Conservation (phyloP, 1,284 basidiomycete species). For the Leccinum huronense region DNA sequence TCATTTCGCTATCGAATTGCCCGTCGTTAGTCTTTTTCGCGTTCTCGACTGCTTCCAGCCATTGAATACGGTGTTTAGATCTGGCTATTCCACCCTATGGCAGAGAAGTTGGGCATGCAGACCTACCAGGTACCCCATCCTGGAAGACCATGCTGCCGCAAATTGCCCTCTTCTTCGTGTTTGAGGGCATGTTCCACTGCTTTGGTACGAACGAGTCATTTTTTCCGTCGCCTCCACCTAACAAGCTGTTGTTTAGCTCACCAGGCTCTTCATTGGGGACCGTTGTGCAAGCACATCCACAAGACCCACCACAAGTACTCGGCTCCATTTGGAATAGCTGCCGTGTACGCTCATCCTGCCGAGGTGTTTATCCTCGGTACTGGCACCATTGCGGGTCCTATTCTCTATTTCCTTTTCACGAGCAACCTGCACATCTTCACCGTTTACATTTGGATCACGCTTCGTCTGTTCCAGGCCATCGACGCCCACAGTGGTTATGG, state of each 20-base stretch:
- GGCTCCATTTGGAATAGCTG: slow-evolving; percentile 95
- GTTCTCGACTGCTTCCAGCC: not conserved
- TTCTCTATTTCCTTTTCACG: slow-evolving; percentile 79
- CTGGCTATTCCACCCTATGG: slow-evolving; percentile 95
- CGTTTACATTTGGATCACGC: slow-evolving; percentile 91
- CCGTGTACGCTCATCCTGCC: slow-evolving; percentile 95
- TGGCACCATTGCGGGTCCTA: slow-evolving; percentile 85
- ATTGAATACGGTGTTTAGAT: slow-evolving; percentile 54
- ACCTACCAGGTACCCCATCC: slow-evolving; percentile 87
- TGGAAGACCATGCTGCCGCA: slow-evolving; percentile 74
- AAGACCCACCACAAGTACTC: slow-evolving; percentile 98
- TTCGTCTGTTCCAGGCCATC: slow-evolving; percentile 96
- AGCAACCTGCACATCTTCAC: slow-evolving; percentile 85
- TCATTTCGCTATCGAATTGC: slow-evolving; percentile 95
- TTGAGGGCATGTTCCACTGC: slow-evolving; percentile 94
- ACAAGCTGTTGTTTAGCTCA: slow-evolving; percentile 58
- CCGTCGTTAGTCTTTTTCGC: slow-evolving; percentile 57
- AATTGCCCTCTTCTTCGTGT: slow-evolving; percentile 89
- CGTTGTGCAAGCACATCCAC: slow-evolving; percentile 97
- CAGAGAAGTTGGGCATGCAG: slow-evolving; percentile 85
- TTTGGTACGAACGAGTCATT: slow-evolving; percentile 45
- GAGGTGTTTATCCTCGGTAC: slow-evolving; percentile 90
- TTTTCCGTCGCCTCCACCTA: not conserved
- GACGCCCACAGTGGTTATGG: slow-evolving; percentile 97
- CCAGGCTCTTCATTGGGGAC: slow-evolving; percentile 86